A percentile compares a stretch with the other conserved stretches of the same genome.
Conservation (phyloP, 805 yeast species). For the Saccharomycopsis babjevae region DNA sequence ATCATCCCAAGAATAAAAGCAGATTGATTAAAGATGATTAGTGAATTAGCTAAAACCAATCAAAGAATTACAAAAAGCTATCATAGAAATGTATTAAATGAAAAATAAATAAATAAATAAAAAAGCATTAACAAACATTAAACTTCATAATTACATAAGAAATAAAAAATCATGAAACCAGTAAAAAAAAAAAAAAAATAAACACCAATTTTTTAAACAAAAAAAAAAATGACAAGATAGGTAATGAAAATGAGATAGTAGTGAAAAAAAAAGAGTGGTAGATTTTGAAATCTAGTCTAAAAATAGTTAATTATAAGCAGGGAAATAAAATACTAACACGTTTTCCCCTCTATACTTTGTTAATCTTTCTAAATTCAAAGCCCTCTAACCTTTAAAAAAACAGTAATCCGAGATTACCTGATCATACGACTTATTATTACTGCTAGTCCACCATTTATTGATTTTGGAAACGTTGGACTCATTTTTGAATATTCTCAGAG, state of each 20-base stretch:
- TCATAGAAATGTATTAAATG: neutral
- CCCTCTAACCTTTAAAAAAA: slow-evolving; percentile 5
- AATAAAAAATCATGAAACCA: neutral
- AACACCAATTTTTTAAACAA: neutral
- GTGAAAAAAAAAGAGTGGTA: neutral
- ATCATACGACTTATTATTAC: slow-evolving; percentile 9
- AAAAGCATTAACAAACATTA: neutral
- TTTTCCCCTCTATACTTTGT: neutral
- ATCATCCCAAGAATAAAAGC: no score
- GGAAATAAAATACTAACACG: neutral
- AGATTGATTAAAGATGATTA: no score
- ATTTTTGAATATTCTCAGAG: neutral
- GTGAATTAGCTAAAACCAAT: no score
- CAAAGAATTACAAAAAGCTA: no score
- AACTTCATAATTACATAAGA: neutral
- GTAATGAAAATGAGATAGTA: neutral
- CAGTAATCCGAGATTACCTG: slow-evolving; percentile 15
- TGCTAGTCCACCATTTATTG: slow-evolving; percentile 13
- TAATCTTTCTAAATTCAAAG: neutral
- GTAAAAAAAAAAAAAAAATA: neutral
- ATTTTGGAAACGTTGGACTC: slow-evolving; percentile 10
- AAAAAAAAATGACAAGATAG: neutral
- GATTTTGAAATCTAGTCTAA: neutral
- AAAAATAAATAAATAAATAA: neutral
- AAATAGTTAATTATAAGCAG: no score